phyloP scores from a whole-genome alignment of 495 filamentous ascomycete species.

The Penicillium salamii region DNA sequence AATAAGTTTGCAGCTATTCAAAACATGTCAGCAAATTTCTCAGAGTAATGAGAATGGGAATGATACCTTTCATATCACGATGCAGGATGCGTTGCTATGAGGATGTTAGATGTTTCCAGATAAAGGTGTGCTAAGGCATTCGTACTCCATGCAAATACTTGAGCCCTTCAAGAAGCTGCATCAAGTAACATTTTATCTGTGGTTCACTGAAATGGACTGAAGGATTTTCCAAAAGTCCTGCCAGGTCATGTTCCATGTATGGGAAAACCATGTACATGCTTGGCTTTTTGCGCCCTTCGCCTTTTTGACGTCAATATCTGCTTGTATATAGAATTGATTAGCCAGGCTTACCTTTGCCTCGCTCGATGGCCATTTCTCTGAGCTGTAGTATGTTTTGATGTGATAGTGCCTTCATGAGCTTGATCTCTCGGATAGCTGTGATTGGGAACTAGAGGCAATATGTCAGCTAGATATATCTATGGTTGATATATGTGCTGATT shows the following conservation, averaged over 20 bases:
- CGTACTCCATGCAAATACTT: slow-evolving; percentile 80
- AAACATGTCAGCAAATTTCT: slow-evolving; percentile 21
- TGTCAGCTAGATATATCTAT: slow-evolving; percentile 3
- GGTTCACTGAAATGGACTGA: slow-evolving; percentile 78
- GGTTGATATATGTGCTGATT: not conserved
- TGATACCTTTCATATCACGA: slow-evolving; percentile 86
- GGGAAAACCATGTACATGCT: slow-evolving; percentile 98
- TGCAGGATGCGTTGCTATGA: slow-evolving; percentile 76
- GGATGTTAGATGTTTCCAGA: slow-evolving; percentile 6
- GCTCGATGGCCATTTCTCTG: slow-evolving; percentile 94
- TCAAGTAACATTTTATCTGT: slow-evolving; percentile 97
- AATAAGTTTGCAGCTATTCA: slow-evolving; percentile 84
- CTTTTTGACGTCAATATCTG: slow-evolving; percentile 27
- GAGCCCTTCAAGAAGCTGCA: slow-evolving; percentile 87
- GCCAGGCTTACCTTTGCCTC: slow-evolving; percentile 55
- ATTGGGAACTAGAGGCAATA: slow-evolving; percentile 70
- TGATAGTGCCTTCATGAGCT: slow-evolving; percentile 88
- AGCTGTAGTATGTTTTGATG: slow-evolving; percentile 85
- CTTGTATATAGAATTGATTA: not conserved
- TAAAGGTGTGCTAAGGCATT: not conserved
- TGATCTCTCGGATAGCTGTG: slow-evolving; percentile 96
- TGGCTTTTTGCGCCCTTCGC: slow-evolving; percentile 75
- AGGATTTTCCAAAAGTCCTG: slow-evolving; percentile 92
- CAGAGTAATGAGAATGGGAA: too few species aligned
- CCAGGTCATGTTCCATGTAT: slow-evolving; percentile 98